Base-by-base conservation (phyloP, 768 basidiomycete genomes). In the Lactarius sanguifluus region DNA sequence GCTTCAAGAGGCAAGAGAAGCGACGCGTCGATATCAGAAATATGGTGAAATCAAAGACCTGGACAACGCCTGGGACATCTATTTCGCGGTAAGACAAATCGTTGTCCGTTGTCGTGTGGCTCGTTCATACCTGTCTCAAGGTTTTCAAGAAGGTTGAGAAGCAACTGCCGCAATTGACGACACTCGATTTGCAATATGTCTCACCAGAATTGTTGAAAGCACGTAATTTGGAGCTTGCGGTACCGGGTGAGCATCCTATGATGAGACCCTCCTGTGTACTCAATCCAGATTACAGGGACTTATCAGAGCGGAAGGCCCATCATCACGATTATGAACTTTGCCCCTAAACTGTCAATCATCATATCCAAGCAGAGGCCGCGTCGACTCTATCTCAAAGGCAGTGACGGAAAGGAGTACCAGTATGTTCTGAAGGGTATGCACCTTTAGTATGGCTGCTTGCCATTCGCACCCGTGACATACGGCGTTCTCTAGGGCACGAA, bases 31-130 rank as follows among this genome's bases (percentile, higher is more conserved):
- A 59, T 99, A 90, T 80, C 88, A 90, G 50, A 83, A 85, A 25
- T 92, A 91, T 73, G 92, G 92, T 30, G 96, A 99, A 74, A 83
- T 86, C 64, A 87, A 86, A 59, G 94, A 98, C 74, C 79, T 99
- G 57, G 97, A 98, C 75, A 93, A 91, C 73, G 97, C 97, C 38
- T 99, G 97, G 97, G 97, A 98, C 73, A 95, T 98, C 32, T 99
- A 99, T 77, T 99, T 98, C 73, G 87, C 86, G 57, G 94, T 94
- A 73, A 69, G 88, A 76, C n/a, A 30, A 16, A 18, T 20, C 6
- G 10, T 9, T 16, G 38, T 28, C 12, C 10, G 25, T 5, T 43
- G 10, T 15, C 20, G 25, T 60, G 61, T 43, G 23, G 15, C 34
- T 54, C 30, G 65, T 23, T 59, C 38, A 56, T 66, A 15, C 15